Base-by-base conservation (phyloP, 2,329 filamentous ascomycete species). In the Nannizzia gypsea region DNA sequence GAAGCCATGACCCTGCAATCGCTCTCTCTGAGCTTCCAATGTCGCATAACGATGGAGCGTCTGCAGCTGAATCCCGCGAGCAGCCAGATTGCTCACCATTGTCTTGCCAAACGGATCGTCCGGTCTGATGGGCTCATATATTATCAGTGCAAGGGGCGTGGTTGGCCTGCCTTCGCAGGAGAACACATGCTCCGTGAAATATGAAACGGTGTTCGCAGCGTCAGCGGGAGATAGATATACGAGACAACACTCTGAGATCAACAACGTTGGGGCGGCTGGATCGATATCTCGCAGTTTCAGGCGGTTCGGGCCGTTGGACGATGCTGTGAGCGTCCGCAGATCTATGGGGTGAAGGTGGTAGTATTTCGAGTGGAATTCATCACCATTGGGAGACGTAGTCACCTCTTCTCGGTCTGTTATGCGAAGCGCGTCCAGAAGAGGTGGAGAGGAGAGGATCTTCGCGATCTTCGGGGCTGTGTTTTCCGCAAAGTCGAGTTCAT, bases 241-340 rank as follows among this genome's bases (percentile, higher is more conserved):
- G 34, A 99, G 81, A 70, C 93, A 99, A 78, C 93, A 97, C 73
- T 99, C 93, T 0, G 92, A 97, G 5, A 99, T 80, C 24, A 99
- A 74, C 6, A 99, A 76, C 0, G 93, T 99, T 0, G 93, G 90
- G 0, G 89, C 67, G 24, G 69, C 82, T 67, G 65, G 73, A 69
- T 76, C 81, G 66, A 76, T 83, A 65, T 79, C 79, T 20, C 68
- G 66, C 3, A 83, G 69, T 15, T 62, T 62, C 67, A 62, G 65
- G 57, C 60, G 68, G 50, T 28, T 17, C 56, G 22, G 68, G 62
- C 36, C 63, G 26, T n/a, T 34, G 15, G 26, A 54, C 24, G 50
- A 56, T 11, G 63, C 58, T 15, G 76, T 71, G 3, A 92, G 72
- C 9, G 79, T 74, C 56, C 90, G 82, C 4, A 95, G 79, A 70